phyloP scores from a whole-genome alignment of 2,329 filamentous ascomycete species.

The Fusarium nodosum region DNA sequence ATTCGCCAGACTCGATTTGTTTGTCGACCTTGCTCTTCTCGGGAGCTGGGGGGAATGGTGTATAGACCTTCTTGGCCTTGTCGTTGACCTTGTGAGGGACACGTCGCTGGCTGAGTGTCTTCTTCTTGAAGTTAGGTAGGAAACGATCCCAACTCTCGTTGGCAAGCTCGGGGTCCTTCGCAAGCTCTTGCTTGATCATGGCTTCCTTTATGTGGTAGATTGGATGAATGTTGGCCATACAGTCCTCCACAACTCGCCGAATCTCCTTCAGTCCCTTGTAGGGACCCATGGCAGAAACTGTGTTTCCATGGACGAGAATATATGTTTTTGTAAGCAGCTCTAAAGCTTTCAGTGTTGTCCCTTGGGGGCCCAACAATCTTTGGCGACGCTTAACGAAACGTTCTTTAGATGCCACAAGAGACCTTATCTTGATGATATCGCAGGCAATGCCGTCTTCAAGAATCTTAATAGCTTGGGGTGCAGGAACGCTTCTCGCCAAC shows the following conservation, averaged over 20 bases:
- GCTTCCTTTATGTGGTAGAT: conserved; percentile 85
- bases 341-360: conserved; percentile 71
- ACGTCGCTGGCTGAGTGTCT: conserved; percentile 85
- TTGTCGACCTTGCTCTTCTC: conserved; percentile 99
- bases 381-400: conserved; percentile 96
- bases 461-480: conserved; percentile 93
- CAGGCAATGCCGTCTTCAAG: conserved; percentile 91
- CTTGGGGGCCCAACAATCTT: conserved; percentile 90
- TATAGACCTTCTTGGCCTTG: conserved; percentile 95
- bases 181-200: conserved; percentile 93
- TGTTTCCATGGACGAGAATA: conserved; percentile 96
- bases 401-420: conserved; percentile 89
- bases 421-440: conserved; percentile 84
- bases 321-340: conserved; percentile 78
- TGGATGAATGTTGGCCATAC: conserved; percentile 96
- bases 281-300: conserved; percentile 89
- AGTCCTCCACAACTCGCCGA: conserved; percentile 89
- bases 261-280: conserved; percentile 96
- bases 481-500: conserved; percentile 89
- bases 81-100: conserved; percentile 89
- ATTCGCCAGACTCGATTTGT: conserved; percentile 98
- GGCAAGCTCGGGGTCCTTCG: conserved; percentile 87
- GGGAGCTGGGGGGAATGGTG: conserved; percentile 94
- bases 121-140: conserved; percentile 96
- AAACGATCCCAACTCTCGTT: conserved; percentile 96